phyloP scores from a whole-genome alignment of 257 asterid species.

The Fraxinus anomala region DNA sequence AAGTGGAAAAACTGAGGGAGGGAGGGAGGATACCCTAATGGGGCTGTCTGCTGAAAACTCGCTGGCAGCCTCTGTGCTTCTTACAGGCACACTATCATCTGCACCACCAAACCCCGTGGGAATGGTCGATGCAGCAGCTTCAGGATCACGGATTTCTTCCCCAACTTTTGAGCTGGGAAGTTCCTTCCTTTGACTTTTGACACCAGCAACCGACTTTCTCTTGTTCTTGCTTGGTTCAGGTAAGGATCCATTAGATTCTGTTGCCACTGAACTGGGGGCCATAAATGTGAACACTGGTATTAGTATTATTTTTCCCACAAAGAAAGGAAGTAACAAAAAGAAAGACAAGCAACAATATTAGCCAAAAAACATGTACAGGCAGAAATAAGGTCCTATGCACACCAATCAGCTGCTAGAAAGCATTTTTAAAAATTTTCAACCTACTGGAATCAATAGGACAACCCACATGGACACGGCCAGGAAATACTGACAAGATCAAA shows the following conservation, averaged over 20 bases:
- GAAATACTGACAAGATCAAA: not conserved
- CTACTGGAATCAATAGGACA: not conserved
- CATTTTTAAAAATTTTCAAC: constrained; percentile 2
- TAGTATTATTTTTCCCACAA: constrained; percentile 17
- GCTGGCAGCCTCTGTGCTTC: constrained; percentile 49
- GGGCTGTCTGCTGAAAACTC: constrained; percentile 73
- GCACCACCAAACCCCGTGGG: constrained; percentile 34
- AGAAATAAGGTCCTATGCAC: not conserved
- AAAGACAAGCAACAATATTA: constrained; percentile 8
- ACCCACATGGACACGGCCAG: not conserved
- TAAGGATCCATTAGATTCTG: constrained; percentile 56
- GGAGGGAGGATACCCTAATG: constrained; percentile 36
- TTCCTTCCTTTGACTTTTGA: constrained; percentile 13
- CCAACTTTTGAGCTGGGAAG: constrained; percentile 28
- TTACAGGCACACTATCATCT: constrained; percentile 42
- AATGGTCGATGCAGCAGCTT: constrained; percentile 27
- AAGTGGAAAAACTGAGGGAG: not conserved
- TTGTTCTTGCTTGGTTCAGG: constrained; percentile 45
- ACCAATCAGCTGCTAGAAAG: not conserved
- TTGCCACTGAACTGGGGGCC: constrained; percentile 57
- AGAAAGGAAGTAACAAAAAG: constrained; percentile 19
- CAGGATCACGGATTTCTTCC: constrained; percentile 45
- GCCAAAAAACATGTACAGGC: not conserved
- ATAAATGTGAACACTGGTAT: constrained; percentile 15
- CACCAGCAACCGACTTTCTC: constrained; percentile 34